Evolutionary conservation across 2,329 filamentous ascomycete genomes (phyloP).

Genomic region (Trichophyton rubrum): DNA sequence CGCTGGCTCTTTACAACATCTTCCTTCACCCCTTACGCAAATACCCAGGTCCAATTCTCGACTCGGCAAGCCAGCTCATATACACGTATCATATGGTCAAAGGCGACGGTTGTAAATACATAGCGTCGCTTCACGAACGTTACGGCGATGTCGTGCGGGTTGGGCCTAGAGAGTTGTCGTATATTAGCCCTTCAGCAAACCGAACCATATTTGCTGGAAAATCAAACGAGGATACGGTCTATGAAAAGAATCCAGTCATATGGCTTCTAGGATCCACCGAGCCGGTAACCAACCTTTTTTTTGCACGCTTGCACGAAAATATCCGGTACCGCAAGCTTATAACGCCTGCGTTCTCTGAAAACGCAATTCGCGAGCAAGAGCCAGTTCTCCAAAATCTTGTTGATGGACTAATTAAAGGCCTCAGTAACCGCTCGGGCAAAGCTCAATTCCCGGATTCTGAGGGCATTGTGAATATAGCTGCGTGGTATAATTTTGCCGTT

Average conservation of each 20-base stretch:
- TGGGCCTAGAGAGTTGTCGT: slow-evolving; percentile 17
- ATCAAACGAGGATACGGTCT: background rate
- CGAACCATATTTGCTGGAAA: background rate
- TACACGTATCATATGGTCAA: slow-evolving; percentile 9
- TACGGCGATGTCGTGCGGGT: slow-evolving; percentile 23
- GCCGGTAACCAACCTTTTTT: background rate
- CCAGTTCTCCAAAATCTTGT: background rate
- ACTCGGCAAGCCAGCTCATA: slow-evolving; percentile 16
- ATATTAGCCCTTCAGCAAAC: background rate
- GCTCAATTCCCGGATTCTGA: background rate
- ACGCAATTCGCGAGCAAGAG: background rate
- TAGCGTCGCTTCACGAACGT: slow-evolving; percentile 16
- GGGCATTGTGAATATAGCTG: background rate
- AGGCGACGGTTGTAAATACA: slow-evolving; percentile 10
- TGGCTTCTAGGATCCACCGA: background rate
- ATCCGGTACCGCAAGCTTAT: background rate
- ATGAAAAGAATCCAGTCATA: background rate
- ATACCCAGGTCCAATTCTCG: slow-evolving; percentile 19
- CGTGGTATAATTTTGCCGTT: background rate
- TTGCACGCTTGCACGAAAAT: background rate
- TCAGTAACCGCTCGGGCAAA: background rate
- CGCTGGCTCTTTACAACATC: slow-evolving; percentile 16
- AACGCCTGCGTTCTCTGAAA: background rate
- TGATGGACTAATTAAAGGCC: background rate
- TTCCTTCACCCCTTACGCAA: slow-evolving; percentile 21